phyloP scores from a whole-genome alignment of 257 asterid species.

The Prunella vulgaris region DNA sequence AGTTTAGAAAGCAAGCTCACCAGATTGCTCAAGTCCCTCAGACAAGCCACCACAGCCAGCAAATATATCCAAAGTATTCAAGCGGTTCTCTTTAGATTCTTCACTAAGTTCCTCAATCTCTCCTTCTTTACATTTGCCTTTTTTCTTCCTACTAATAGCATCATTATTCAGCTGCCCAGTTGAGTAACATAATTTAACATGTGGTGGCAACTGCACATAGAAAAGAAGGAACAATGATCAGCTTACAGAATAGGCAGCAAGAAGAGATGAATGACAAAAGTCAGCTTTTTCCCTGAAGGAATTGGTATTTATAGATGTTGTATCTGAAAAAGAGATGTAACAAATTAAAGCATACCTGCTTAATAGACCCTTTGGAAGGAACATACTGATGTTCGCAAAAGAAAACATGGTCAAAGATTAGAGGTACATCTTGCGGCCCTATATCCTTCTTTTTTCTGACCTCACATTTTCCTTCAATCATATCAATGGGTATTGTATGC shows the following conservation, averaged over 20 bases:
- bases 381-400: constrained; percentile 79
- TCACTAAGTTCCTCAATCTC: constrained; percentile 41
- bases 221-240: constrained; percentile 19
- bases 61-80: constrained; percentile 82
- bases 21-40: constrained; percentile 77
- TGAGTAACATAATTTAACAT: constrained; percentile 53
- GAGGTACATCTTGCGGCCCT: constrained; percentile 61
- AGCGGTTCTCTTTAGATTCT: constrained; percentile 16
- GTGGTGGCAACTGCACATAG: constrained; percentile 65
- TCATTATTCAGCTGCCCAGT: constrained; percentile 36
- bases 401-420: constrained; percentile 68
- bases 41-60: constrained; percentile 99
- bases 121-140: constrained; percentile 86
- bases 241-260: constrained; percentile 10
- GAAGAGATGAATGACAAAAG: constrained; percentile 11
- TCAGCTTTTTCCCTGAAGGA: not conserved
- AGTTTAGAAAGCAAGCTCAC: constrained; percentile 40
- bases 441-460: constrained; percentile 74
- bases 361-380: constrained; percentile 76
- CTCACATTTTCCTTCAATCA: constrained; percentile 83
- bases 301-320: not conserved
- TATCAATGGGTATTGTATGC: constrained; percentile 48
- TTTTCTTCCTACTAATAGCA: constrained; percentile 47
- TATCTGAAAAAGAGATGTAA: not conserved
- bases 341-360: constrained; percentile 47